Conservation (phyloP, 2,329 filamentous ascomycete genomes). For the Aureobasidium sp. region DNA sequence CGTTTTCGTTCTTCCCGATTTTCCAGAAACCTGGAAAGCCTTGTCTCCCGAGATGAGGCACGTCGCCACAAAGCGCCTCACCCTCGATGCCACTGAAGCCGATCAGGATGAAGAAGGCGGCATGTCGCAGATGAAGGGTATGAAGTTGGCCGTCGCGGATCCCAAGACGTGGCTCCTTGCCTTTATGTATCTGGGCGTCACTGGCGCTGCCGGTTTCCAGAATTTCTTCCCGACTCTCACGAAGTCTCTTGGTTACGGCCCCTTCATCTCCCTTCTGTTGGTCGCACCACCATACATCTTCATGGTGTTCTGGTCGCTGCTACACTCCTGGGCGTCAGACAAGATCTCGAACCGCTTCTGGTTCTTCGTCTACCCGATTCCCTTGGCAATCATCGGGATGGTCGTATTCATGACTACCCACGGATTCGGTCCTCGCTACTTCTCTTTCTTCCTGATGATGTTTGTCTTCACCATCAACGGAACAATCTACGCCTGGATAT, state of each 20-base stretch:
- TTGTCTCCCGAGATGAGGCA: slow-evolving; percentile 38
- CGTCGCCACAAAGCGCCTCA: slow-evolving; percentile 43
- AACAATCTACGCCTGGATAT: slow-evolving; percentile 68
- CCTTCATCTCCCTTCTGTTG: slow-evolving; percentile 45
- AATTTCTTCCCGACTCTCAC: slow-evolving; percentile 52
- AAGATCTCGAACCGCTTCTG: slow-evolving; percentile 42
- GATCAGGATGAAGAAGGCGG: slow-evolving; percentile 44
- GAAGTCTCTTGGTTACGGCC: slow-evolving; percentile 36
- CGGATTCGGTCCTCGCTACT: slow-evolving; percentile 48
- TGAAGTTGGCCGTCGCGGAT: slow-evolving; percentile 47
- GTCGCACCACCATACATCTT: slow-evolving; percentile 50
- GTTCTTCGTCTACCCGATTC: slow-evolving; percentile 48
- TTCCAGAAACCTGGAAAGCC: slow-evolving; percentile 39
- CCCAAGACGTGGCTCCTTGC: slow-evolving; percentile 45
- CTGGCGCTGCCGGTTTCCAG: slow-evolving; percentile 46
- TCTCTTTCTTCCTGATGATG: slow-evolving; percentile 49
- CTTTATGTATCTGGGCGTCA: slow-evolving; percentile 44
- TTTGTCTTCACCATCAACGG: slow-evolving; percentile 52
- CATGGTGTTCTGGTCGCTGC: slow-evolving; percentile 44
- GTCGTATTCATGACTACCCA: slow-evolving; percentile 49
- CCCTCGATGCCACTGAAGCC: slow-evolving; percentile 44
- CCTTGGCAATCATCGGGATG: slow-evolving; percentile 45
- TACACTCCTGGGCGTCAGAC: slow-evolving; percentile 41
- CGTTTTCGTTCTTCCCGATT: slow-evolving; percentile 26
- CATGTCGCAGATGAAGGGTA: slow-evolving; percentile 43